Conservation (phyloP, 306 rosid genomes). For the Prunus dulcis region DNA sequence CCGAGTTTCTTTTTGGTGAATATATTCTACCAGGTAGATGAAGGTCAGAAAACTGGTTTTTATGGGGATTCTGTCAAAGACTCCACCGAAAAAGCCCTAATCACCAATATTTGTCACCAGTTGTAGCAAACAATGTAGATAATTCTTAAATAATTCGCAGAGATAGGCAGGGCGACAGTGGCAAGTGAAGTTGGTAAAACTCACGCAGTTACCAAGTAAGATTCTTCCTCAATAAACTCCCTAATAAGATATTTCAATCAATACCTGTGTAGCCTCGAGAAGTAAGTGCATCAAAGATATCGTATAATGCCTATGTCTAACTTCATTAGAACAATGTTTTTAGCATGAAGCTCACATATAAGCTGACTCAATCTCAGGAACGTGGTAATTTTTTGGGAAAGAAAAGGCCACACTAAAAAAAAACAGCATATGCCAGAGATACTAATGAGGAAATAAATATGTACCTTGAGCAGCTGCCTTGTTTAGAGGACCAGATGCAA, state of each 20-base stretch:
- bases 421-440: not conserved
- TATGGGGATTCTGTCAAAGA: not conserved
- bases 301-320: not conserved
- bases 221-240: not conserved
- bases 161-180: not conserved
- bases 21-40: not conserved
- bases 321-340: not conserved
- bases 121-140: not conserved
- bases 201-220: not conserved
- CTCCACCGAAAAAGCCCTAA: too few relatives aligned
- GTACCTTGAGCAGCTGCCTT: slow-evolving; percentile 65
- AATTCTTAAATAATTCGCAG: not conserved
- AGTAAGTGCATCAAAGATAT: not conserved
- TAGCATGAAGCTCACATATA: not conserved
- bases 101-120: not conserved
- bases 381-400: not conserved
- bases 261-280: not conserved
- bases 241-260: not conserved
- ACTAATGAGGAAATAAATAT: not conserved
- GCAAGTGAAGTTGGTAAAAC: not conserved
- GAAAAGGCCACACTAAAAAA: not conserved
- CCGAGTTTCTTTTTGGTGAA: not conserved
- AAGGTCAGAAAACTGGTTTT: not conserved
- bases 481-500: slow-evolving; percentile 40
- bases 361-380: not conserved